phyloP scores from a whole-genome alignment of 768 basidiomycete species.

The Hirschioporus abietinus region DNA sequence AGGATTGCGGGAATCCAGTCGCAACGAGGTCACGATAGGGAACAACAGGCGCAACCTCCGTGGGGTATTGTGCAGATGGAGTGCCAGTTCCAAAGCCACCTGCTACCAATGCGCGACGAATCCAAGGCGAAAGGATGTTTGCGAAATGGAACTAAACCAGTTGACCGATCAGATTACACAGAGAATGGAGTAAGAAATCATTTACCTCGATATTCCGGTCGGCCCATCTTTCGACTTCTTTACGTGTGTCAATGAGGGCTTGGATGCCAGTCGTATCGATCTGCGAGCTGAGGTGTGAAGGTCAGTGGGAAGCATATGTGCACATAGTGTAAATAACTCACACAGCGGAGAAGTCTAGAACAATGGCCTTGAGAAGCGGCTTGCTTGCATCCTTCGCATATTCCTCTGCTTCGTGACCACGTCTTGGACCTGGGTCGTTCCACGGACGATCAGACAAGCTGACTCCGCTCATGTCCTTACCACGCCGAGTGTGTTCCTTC shows the following conservation, averaged over 20 bases:
- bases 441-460: conserved; percentile 75
- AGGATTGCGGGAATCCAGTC: not conserved
- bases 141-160: conserved; percentile 87
- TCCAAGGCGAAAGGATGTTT: conserved; percentile 89
- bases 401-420: conserved; percentile 40
- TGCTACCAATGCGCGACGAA: conserved; percentile 80
- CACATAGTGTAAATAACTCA: conserved; percentile 29
- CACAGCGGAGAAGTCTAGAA: conserved; percentile 87
- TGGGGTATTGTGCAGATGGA: conserved; percentile 32
- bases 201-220: conserved; percentile 67
- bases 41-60: conserved; percentile 77
- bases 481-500: conserved; percentile 69
- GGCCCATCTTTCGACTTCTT: conserved; percentile 84
- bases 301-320: conserved; percentile 4
- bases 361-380: conserved; percentile 76
- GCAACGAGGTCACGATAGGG: conserved; percentile 38
- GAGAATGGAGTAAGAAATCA: conserved; percentile 4
- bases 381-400: conserved; percentile 40
- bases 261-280: conserved; percentile 92
- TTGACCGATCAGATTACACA: not conserved
- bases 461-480: conserved; percentile 64
- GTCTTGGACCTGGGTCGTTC: conserved; percentile 84
- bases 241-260: conserved; percentile 83
- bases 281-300: conserved; percentile 49
- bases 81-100: conserved; percentile 86